Evolutionary conservation across 2,329 filamentous ascomycete species (phyloP).

Genomic region (Curvularia sp.): DNA sequence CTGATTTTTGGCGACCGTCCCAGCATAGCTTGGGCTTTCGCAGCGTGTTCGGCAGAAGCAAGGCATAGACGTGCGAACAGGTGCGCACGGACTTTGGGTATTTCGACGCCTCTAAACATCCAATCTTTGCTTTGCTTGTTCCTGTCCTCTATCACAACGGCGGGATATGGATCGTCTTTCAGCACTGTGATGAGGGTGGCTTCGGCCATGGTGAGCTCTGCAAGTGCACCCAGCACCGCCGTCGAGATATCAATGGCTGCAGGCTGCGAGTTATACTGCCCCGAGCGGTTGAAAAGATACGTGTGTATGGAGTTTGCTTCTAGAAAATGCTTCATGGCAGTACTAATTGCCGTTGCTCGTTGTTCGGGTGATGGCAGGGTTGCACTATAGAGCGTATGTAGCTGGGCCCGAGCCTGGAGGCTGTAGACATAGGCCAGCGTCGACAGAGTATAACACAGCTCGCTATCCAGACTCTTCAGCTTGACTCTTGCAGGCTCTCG

Average conservation of each 20-base stretch:
- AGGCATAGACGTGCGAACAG: constrained; percentile 88
- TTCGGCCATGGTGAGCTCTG: constrained; percentile 78
- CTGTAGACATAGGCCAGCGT: constrained; percentile 78
- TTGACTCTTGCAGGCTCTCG: constrained; percentile 72
- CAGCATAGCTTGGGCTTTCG: constrained; percentile 68
- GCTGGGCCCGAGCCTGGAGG: constrained; percentile 72
- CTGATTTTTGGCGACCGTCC: constrained; percentile 60
- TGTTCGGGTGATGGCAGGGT: constrained; percentile 64
- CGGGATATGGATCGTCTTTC: constrained; percentile 93
- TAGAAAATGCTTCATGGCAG: constrained; percentile 78
- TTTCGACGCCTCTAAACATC: constrained; percentile 92
- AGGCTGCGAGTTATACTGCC: constrained; percentile 46
- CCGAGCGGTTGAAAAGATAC: constrained; percentile 68
- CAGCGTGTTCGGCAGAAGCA: constrained; percentile 85
- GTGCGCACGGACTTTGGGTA: constrained; percentile 87
- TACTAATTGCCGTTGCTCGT: constrained; percentile 72
- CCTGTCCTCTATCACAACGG: constrained; percentile 78
- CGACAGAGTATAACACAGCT: constrained; percentile 79
- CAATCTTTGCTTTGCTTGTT: constrained; percentile 88
- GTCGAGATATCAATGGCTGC: constrained; percentile 53
- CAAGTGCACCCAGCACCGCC: constrained; percentile 55
- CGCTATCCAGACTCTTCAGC: constrained; percentile 78
- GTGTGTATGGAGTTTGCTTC: constrained; percentile 80
- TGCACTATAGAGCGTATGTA: constrained; percentile 76
- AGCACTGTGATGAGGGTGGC: constrained; percentile 88